Conservation (phyloP, 257 asterid genomes). For the Striga asiatica region DNA sequence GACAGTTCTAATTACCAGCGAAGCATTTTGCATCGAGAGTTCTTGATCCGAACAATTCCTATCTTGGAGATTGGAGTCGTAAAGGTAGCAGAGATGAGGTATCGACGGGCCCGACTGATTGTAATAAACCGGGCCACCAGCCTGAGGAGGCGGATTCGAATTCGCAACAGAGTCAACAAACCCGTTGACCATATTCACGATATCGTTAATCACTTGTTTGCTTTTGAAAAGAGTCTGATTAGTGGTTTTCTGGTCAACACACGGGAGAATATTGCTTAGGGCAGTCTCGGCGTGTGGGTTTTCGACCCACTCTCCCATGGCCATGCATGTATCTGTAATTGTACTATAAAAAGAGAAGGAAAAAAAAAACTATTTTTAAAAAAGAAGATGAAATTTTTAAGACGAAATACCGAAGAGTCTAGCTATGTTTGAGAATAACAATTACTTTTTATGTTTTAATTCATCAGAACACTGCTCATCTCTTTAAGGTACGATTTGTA, state of each 20-base stretch:
- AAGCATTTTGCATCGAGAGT: slow-evolving; percentile 62
- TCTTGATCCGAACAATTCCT: slow-evolving; percentile 53
- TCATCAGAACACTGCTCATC: too few species aligned
- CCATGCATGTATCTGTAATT: slow-evolving; percentile 75
- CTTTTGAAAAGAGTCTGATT: slow-evolving; percentile 80
- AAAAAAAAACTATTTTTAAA: too few species aligned
- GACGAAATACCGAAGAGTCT: background rate
- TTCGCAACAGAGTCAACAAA: slow-evolving; percentile 68
- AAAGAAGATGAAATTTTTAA: background rate
- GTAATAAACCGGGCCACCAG: slow-evolving; percentile 29
- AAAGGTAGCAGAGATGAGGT: slow-evolving; percentile 82
- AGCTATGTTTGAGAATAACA: too few species aligned
- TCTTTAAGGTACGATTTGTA: too few species aligned
- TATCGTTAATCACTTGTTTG: slow-evolving; percentile 63
- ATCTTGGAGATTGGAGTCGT: slow-evolving; percentile 61
- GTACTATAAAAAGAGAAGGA: slow-evolving; percentile 39
- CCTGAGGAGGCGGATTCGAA: slow-evolving; percentile 44
- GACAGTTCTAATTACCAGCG: slow-evolving; percentile 28
- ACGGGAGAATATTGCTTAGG: slow-evolving; percentile 91
- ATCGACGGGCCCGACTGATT: slow-evolving; percentile 76
- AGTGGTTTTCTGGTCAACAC: slow-evolving; percentile 82
- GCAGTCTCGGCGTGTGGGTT: slow-evolving; percentile 97
- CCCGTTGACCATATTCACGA: slow-evolving; percentile 54
- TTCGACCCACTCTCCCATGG: slow-evolving; percentile 98
- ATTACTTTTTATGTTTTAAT: too few species aligned